Base-by-base conservation (phyloP, 768 basidiomycete species). In the Russula sp. region DNA sequence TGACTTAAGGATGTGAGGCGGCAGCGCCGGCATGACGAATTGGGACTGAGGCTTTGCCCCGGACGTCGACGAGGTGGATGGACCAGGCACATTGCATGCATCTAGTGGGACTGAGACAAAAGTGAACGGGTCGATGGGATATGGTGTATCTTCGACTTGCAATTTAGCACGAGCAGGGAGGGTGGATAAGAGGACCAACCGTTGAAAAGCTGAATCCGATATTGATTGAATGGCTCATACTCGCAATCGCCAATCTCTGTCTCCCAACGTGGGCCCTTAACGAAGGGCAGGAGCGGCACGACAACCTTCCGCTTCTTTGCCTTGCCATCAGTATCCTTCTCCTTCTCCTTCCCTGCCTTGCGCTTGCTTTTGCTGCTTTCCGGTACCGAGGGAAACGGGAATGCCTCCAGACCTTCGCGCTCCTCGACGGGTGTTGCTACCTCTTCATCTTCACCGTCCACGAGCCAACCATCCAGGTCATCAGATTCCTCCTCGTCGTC, bases 201-300 rank as follows among this genome's bases (percentile, higher is more conserved):
- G 69, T 97, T 96, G 69, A 98, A 80, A 10, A 94, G 73, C 67
- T 88, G 88, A 65, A 96, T 86, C 50, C 82, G 79, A 69, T 92
- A 94, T 29, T 79, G 75, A 34, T 82, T 82, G 72, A 96, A 87
- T 7, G 86, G 81, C 48, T 86, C 84, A 62, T 85, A 83, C 46
- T 81, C 78, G 69, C 86, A 86, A 20, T 79, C 74, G 2, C 89
- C 88, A 61, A 95, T 76, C 11, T 71, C 72, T 1, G 77, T 72
- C 71, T 96, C 93, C 85, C 87, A 94, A 60, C 80, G 80, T 34
- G 94, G 93, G 3, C 94, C 94, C 71, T 86, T 92, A 20, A 79
- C 77, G 66, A 87, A 91, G 16, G 93, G 87, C 5, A 92, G 81
- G 14, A 98, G 79, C 2, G 87, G 89, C 5, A 87, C 77, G 32